phyloP scores from a whole-genome alignment of 2,329 filamentous ascomycete genomes.

The Diaporthe citri region DNA sequence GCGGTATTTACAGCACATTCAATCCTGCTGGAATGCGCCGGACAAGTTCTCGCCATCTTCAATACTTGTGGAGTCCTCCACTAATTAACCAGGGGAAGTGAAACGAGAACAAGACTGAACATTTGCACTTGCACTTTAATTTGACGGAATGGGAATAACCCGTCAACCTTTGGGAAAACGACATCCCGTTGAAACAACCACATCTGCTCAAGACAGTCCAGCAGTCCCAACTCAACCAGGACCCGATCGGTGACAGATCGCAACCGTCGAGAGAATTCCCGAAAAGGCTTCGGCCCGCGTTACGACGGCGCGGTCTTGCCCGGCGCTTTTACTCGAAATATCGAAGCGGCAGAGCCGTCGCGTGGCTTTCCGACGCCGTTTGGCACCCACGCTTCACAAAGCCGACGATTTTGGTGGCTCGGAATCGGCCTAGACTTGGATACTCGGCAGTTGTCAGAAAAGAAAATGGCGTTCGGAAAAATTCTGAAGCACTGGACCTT shows the following conservation, averaged over 20 bases:
- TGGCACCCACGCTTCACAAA: neutral
- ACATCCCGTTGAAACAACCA: slow-evolving; percentile 14
- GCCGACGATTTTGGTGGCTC: neutral
- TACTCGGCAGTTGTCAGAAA: neutral
- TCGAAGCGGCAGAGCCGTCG: slow-evolving; percentile 22
- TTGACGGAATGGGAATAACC: neutral
- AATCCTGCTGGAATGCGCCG: neutral
- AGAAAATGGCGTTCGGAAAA: neutral
- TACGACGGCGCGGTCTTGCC: slow-evolving; percentile 4
- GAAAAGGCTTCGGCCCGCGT: slow-evolving; percentile 13
- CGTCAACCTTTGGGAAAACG: neutral
- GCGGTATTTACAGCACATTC: neutral
- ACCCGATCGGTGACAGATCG: neutral
- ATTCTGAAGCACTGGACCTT: neutral
- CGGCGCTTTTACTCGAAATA: slow-evolving; percentile 16
- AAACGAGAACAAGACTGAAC: neutral
- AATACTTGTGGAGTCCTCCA: neutral
- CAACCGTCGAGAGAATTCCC: neutral
- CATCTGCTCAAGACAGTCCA: neutral
- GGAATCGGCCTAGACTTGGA: neutral
- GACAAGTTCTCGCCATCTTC: neutral
- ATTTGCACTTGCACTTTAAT: neutral
- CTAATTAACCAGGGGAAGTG: neutral
- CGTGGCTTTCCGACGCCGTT: slow-evolving; percentile 7
- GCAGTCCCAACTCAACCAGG: neutral